These are phyloP conservation scores for Cryphonectria naterciae DNA, from an alignment of 2,329 filamentous ascomycete species.

Conservation along the genomic window DNA sequence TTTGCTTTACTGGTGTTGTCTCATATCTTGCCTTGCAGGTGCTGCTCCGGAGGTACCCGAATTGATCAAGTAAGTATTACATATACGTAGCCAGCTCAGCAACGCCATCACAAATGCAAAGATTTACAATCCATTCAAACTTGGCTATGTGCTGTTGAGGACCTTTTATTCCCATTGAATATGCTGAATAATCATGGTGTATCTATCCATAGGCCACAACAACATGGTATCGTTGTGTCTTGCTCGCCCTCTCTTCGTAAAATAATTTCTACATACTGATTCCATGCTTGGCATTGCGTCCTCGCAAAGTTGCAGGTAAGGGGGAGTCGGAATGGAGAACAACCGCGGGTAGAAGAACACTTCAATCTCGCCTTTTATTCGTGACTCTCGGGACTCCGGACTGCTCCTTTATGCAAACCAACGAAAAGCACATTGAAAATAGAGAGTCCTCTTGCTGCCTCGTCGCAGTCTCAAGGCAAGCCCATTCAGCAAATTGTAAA, in stretches of 20 bases:
- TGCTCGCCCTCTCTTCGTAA: no score
- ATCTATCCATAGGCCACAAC: no score
- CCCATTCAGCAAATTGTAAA: not conserved
- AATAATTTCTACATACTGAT: no score
- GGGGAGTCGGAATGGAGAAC: not conserved
- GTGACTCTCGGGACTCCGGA: not conserved
- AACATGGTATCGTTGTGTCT: not conserved
- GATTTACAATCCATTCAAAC: not conserved
- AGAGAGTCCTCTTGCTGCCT: not conserved
- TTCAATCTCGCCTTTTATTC: not conserved
- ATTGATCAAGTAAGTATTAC: not conserved
- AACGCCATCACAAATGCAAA: not conserved
- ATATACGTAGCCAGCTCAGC: not conserved
- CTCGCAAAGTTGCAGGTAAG: not conserved
- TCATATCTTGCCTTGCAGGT: conserved; percentile 26
- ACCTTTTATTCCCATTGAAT: not conserved
- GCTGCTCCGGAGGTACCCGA: conserved; percentile 10
- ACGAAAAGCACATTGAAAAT: not conserved
- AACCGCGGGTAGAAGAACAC: not conserved
- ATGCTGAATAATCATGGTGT: no score
- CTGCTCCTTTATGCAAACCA: not conserved
- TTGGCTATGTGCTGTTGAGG: not conserved
- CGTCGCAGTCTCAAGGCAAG: not conserved
- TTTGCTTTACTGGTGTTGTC: conserved; percentile 30
- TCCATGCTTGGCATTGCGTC: no score